Base-by-base conservation (phyloP, 352 stramenopile species). In the Aphanomyces astaci region DNA sequence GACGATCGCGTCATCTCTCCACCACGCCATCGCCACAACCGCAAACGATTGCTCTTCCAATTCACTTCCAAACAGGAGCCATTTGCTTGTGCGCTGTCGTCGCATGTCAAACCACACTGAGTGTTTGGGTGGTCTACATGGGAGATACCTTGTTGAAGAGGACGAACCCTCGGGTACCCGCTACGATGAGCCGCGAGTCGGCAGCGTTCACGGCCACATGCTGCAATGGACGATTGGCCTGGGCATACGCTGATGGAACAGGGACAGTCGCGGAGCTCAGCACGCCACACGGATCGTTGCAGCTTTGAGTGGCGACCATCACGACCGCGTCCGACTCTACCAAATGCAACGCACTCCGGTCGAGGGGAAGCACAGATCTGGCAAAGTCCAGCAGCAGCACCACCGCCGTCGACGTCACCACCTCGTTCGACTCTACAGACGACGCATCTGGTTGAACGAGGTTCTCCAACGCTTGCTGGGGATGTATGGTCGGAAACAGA, bases 61-160 rank as follows among this genome's bases (percentile, higher is more conserved):
- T 36, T 92, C 81, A 40, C 92, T 94, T 36, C 86, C 86, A 74
- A 94, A 94, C 64, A 90, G 73, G 2, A 84, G 75, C 86, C 86
- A 94, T 66, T 92, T 92, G 30, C 78, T 79, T 4, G 78, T 90
- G 17, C 71, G 28, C 56, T 64, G 52, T 10, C 28, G 24, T 13
- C 24, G 13, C 22, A 31, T 19, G 13, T 33, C 9, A 33, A 11
- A 25, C 30, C 27, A 22, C 13, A 60, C 9, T 7, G 9, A 19
- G 5, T 25, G n/a, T 1, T 32, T 15, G 30, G 30, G 13, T 5
- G 19, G n/a, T n/a, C n/a, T n/a, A n/a, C n/a, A n/a, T n/a, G n/a
- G n/a, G n/a, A n/a, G n/a, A n/a, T 64, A 64, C 43, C 28, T 82
- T 24, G 40, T 92, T 92, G 2, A 90, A 71, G 32, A 94, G 53